Percentiles rank a stretch among this genome's conserved stretches.
These are phyloP conservation scores for Apiospora hydei DNA, from an alignment of 2,329 filamentous ascomycete genomes.

Conservation along the genomic window DNA sequence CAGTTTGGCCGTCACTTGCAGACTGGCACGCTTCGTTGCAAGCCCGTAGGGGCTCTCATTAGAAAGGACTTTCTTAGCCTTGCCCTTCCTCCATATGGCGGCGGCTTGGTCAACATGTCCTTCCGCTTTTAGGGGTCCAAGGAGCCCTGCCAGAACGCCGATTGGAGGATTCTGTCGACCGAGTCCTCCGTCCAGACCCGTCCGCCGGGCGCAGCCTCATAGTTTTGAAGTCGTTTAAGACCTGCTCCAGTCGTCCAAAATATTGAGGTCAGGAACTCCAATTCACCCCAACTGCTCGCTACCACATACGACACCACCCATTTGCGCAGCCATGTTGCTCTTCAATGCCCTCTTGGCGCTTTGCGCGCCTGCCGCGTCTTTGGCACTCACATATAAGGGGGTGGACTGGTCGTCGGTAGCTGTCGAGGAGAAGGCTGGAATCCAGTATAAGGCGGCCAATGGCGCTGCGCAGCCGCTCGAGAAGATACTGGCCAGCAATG, in stretches of 20 bases:
- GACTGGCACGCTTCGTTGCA: neutral
- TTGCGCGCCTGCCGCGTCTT: slow-evolving; percentile 31
- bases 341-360: slow-evolving; percentile 1
- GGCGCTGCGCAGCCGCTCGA: slow-evolving; percentile 65
- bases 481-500: slow-evolving; percentile 65
- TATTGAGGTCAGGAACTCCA: neutral
- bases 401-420: slow-evolving; percentile 75
- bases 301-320: neutral
- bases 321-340: slow-evolving; percentile 4
- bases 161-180: slow-evolving; percentile 14
- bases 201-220: neutral
- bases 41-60: neutral
- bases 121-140: neutral
- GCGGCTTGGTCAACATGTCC: neutral
- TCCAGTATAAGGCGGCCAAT: slow-evolving; percentile 64
- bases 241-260: neutral
- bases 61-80: neutral
- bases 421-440: slow-evolving; percentile 67
- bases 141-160: neutral
- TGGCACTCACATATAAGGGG: slow-evolving; percentile 68
- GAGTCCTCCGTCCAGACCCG: neutral
- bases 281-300: neutral
- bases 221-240: neutral
- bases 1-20: neutral
- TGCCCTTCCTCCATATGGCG: neutral